A percentile compares a stretch with the other conserved stretches of the same genome.
Evolutionary conservation across 2,329 filamentous ascomycete species (phyloP).

Genomic region (Kalaharituber pfeilii): DNA sequence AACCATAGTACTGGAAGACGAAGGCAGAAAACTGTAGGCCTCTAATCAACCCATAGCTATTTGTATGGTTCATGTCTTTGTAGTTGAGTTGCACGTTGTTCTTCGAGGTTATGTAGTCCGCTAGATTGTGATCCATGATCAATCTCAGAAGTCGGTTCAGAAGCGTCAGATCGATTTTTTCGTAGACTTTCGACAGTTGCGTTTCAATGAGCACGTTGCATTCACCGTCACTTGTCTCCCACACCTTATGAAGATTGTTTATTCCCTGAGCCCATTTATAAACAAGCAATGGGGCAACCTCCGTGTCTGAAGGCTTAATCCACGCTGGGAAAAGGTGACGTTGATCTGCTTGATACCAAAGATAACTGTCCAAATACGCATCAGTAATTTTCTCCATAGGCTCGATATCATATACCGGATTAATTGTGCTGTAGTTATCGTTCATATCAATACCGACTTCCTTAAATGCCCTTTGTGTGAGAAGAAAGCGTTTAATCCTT

Average conservation of each 20-base stretch:
- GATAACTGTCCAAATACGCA: slow-evolving; percentile 92
- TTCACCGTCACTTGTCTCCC: slow-evolving; percentile 84
- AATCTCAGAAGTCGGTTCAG: slow-evolving; percentile 81
- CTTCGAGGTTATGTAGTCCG: slow-evolving; percentile 97
- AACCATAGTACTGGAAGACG: slow-evolving; percentile 95
- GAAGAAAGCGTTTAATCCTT: slow-evolving; percentile 88
- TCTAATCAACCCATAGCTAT: slow-evolving; percentile 96
- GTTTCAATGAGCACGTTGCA: slow-evolving; percentile 99
- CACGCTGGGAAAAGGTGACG: slow-evolving; percentile 91
- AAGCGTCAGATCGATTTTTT: slow-evolving; percentile 94
- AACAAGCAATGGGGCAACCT: slow-evolving; percentile 80
- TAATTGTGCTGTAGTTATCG: slow-evolving; percentile 98
- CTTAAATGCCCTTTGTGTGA: slow-evolving; percentile 96
- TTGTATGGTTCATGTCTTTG: slow-evolving; percentile 99
- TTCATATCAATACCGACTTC: slow-evolving; percentile 99
- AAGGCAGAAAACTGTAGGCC: slow-evolving; percentile 96
- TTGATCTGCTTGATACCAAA: slow-evolving; percentile 98
- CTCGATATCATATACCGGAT: slow-evolving; percentile 96
- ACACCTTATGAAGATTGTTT: slow-evolving; percentile 91
- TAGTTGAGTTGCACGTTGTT: slow-evolving; percentile 99
- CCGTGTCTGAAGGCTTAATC: slow-evolving; percentile 98
- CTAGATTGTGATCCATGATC: slow-evolving; percentile 99
- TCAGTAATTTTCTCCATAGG: slow-evolving; percentile 99
- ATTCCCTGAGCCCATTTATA: slow-evolving; percentile 99
- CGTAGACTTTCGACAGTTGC: slow-evolving; percentile 95